phyloP scores from a whole-genome alignment of 345 rosid genomes.

The Populus pruinosa region DNA sequence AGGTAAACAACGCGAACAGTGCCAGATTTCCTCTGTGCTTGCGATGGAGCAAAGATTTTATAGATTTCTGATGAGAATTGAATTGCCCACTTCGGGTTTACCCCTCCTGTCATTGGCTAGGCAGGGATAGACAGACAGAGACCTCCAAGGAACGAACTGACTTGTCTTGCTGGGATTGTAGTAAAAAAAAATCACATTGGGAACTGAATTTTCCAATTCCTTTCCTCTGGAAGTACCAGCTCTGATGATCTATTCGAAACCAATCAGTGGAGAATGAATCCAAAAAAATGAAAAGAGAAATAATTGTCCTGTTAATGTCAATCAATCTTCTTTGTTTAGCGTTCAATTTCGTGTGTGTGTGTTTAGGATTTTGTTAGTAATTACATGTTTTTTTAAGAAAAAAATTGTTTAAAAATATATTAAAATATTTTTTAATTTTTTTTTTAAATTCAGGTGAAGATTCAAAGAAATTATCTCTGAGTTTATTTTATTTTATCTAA shows the following conservation, averaged over 20 bases:
- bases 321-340: neutral
- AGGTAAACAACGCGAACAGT: slow-evolving; percentile 9
- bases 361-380: no score
- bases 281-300: neutral
- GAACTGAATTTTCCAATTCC: neutral
- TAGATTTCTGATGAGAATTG: slow-evolving; percentile 7
- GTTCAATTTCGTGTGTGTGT: no score
- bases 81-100: neutral
- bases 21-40: neutral
- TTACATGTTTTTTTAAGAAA: no score
- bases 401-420: no score
- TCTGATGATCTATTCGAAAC: neutral
- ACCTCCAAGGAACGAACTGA: slow-evolving; percentile 16
- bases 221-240: neutral
- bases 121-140: neutral
- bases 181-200: neutral
- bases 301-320: neutral
- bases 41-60: neutral
- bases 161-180: slow-evolving; percentile 4
- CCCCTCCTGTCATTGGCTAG: neutral
- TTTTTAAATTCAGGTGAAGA: no score
- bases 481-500: no score
- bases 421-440: no score
- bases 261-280: neutral
- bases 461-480: no score